Base-by-base conservation (phyloP, 2,329 filamentous ascomycete genomes). In the Ophiostoma populinum region DNA sequence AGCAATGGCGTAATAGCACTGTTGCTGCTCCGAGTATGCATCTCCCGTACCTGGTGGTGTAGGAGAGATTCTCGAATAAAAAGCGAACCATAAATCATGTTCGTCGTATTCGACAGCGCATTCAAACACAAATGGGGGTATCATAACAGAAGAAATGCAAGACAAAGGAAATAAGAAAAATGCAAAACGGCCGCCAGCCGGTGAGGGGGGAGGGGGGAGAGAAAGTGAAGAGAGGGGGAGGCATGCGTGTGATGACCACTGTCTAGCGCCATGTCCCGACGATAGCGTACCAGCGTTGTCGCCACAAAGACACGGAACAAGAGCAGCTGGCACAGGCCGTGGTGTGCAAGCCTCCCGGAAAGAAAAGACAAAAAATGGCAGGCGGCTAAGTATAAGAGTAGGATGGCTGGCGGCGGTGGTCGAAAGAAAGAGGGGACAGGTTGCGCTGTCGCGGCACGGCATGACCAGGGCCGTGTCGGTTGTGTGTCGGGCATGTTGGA, bases 1-100 rank as follows among this genome's bases (percentile, higher is more conserved):
- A 43, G 52, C 62, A 59, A 67, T 67, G 66, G 63, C 63, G 63
- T 55, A 57, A 40, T 34, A 57, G 63, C 63, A 67, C 66, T 67
- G 54, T 67, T 62, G 61, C 54, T 57, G 61, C 20, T 61, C 33
- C 62, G 61, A 65, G 57, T 48, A 45, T 37, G n/a, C n/a, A 37
- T 44, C 43, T 34, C 35, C 32, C n/a, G 9, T 3, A 26, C 4
- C 15, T 12, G 10, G 17, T 9, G 3, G 11, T 17, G 4, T 9
- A 20, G 13, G 9, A 26, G 26, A 31, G 18, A 26, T n/a, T 13
- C n/a, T 33, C 15, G 19, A 27, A 29, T 34, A 22, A 30, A 35
- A 24, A 24, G 19, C 34, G 26, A 35, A 30, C 34, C 28, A 26
- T 6, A 34, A 36, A 42, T 45, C 40, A 24, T 38, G 28, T 37